Base-by-base conservation (phyloP, 2,329 filamentous ascomycete species). In the Aspergillus puulaauensis region DNA sequence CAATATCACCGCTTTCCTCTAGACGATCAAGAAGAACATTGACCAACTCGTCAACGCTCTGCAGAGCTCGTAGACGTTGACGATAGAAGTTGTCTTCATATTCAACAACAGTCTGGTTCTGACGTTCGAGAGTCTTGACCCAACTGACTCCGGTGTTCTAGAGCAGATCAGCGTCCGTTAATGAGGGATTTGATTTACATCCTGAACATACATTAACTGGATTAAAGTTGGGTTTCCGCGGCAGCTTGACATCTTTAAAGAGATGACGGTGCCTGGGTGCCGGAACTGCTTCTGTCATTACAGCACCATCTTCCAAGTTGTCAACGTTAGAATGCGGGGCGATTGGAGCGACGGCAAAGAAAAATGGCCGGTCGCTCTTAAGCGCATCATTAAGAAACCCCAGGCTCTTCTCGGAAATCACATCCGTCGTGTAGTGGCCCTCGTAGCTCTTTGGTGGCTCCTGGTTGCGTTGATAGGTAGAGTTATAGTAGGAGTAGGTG, bases 401-500 rank as follows among this genome's bases (percentile, higher is more conserved):
- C 6, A 82, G 75, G 0, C 86, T 82, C 61, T 87, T 85, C 3
- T 77, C 73, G 0, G 73, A 67, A 1, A 89, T 77, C 1, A 90
- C 70, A 62, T 90, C 87, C 0, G 80, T 81, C 0, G 75, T 79
- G 64, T 87, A 82, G 24, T 80, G 70, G 1, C 82, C 82, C 31
- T 80, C 74, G 60, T 83, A 82, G 59, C 78, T 81, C 4, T 81
- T 75, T 1, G 84, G 85, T 0, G 74, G 64, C 0, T 82, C 78
- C 0, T 78, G 72, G 63, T 90, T 86, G 14, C 82, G 79, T 44
- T 85, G 81, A 70, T 85, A 86, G 7, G 80, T 84, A 2, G 82
- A 77, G 64, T 88, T 86, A 45, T 84, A 78, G 68, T 89, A 90
- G 39, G 81, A 74, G 65, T 90, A 90, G 0, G 87, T 90, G 63